Evolutionary conservation across 2,329 filamentous ascomycete genomes (phyloP), one percentile per base, ranked within the genome.

Genomic region (Sclerotinia borealis): DNA sequence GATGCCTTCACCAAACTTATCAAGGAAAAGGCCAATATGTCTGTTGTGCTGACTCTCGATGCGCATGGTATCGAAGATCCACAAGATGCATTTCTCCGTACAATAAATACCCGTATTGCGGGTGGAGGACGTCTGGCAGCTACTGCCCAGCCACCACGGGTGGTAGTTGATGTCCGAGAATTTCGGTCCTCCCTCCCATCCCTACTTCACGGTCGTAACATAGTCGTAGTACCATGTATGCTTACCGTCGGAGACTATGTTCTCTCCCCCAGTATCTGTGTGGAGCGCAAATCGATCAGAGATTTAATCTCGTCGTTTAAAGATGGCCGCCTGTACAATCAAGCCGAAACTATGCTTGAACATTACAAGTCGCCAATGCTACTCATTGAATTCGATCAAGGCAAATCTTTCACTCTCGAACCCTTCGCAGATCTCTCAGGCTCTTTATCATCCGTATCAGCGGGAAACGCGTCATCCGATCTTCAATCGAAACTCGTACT

Each of bases 221-320:
- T 97, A 80, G 81, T 92, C 39, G 87, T 98, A 49, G 88, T 98
- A 0, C 95, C 95, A 2, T 97, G 93, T 77, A 96, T 96, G 85
- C 80, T 99, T 65, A 99, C 93, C 0, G 93, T 99, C 0, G 95
- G 92, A 67, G 95, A 99, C 78, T 99, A 99, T 76, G 88, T 99
- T 66, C 82, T 99, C 48, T 95, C 91, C 1, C 93, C 93, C 1
- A 85, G 87, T 68, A 95, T 98, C 68, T 96, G 92, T 76, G 85
- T 99, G 37, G 95, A 99, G 79, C 90, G 95, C 54, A 99, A 99
- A 78, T 96, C 91, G 31, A 83, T 99, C 72, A 87, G 86, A 72
- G 95, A 99, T 78, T 79, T 99, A 51, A 93, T 98, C 76, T 88
- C 88, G 63, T 97, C 92, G 0, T 92, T 99, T 78, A 88, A 89